Base-by-base conservation (phyloP, 139 green algal genomes). In the Auxenochlorella pyrenoidosa region DNA sequence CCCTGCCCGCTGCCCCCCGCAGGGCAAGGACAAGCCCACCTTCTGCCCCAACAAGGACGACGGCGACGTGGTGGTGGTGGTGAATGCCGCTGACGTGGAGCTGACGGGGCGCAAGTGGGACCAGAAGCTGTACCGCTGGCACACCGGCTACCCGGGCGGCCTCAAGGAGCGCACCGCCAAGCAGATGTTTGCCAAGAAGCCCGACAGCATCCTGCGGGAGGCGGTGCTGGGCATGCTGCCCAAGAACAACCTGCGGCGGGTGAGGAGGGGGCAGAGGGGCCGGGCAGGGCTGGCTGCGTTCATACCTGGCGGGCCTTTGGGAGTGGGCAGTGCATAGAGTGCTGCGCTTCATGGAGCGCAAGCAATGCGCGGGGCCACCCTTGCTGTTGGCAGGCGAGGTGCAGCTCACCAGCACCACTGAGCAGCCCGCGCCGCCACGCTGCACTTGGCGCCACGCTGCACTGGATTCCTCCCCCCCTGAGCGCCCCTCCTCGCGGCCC, bases 1-100 rank as follows among this genome's bases (percentile, higher is more conserved):
- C 36, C 70, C 70, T 30, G 34, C 70, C 24, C 40, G 24, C 73
- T 34, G 8, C 28, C 65, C 54, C n/a, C 82, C 88, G 65, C 92
- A 97, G 92, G 96, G 96, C 47, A 98, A 98, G 75, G 96, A 98
- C 92, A 98, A 98, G 91, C 96, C 96, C 6, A 95, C 90, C 0
- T 98, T 92, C 84, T 80, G 82, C 13, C 95, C 95, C 15, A 84
- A 94, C 34, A 88, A 87, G 51, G 95, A 98, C 83, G 71, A 86
- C 47, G 96, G 96, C 0, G 96, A 98, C 73, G 92, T 98, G 8
- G 95, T 97, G 36, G 85, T 98, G 6, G 96, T 98, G 28, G 86
- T 96, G 36, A 98, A 98, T 34, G 38, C n/a, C 34, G 83, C 91
- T 15, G 89, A 97, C 51, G 94, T 96, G 44, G 91, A 95, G 76